Evolutionary conservation across 2,329 filamentous ascomycete species (phyloP).

Genomic region (Blumeria hordei): DNA sequence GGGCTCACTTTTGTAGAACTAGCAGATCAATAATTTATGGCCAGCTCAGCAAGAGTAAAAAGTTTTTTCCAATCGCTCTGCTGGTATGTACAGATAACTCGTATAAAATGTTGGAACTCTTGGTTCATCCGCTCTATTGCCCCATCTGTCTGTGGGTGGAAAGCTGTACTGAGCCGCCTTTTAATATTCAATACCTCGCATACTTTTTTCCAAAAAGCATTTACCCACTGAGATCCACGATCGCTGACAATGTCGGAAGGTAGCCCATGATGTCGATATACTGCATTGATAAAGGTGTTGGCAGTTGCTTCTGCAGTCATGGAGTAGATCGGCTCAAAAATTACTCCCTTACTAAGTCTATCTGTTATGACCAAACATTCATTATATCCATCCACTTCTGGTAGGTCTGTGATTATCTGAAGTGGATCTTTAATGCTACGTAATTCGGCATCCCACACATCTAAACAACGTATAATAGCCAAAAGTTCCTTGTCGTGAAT

Average conservation of each 20-base stretch:
- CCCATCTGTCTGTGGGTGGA: not conserved
- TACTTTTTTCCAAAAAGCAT: no score
- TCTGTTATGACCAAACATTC: not conserved
- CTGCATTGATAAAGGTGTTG: no score
- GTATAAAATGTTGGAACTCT: conserved; percentile 2
- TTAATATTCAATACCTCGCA: no score
- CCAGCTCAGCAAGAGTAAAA: not conserved
- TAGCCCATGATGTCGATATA: no score
- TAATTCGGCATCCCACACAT: not conserved
- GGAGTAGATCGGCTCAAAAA: not conserved
- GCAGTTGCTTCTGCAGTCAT: not conserved
- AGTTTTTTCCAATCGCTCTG: conserved; percentile 2
- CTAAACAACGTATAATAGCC: not conserved
- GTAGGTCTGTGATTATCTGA: not conserved
- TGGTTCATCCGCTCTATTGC: conserved; percentile 1
- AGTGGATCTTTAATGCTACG: not conserved
- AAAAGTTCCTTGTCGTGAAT: not conserved
- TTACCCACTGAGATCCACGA: no score
- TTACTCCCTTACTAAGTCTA: not conserved
- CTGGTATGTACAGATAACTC: conserved; percentile 2
- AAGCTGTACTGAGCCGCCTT: not conserved
- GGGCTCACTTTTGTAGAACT: not conserved
- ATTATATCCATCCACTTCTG: not conserved
- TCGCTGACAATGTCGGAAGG: no score
- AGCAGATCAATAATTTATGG: not conserved